Evolutionary conservation across 2,329 filamentous ascomycete genomes (phyloP).

Genomic region (Verticillium dahliae): DNA sequence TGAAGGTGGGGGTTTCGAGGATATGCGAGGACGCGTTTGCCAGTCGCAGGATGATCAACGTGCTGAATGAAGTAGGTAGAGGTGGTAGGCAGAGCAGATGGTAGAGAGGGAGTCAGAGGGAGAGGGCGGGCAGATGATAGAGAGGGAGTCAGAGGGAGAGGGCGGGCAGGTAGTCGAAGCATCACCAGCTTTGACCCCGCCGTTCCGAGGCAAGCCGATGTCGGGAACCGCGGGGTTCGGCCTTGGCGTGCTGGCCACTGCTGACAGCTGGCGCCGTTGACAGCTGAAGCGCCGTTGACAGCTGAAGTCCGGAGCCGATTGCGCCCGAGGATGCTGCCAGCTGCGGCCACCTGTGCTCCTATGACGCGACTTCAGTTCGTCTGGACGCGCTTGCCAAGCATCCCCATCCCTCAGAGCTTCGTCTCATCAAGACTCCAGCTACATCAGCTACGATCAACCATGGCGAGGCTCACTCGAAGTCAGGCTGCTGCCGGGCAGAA

Average conservation of each 20-base stretch:
- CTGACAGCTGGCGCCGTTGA: no score
- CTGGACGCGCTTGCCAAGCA: not conserved
- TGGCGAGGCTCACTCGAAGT: not conserved
- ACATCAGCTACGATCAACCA: not conserved
- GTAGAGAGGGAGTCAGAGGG: not conserved
- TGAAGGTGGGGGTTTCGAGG: no score
- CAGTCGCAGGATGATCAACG: no score
- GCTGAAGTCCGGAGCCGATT: not conserved
- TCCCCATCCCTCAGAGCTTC: not conserved
- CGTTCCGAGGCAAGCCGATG: constrained; percentile 1
- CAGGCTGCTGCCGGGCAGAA: not conserved
- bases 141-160: not conserved
- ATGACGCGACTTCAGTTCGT: not conserved
- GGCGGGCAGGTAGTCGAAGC: not conserved
- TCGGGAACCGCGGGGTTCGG: not conserved
- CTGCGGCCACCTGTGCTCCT: not conserved
- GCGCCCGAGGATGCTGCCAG: not conserved
- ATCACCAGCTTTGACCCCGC: not conserved
- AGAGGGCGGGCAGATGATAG: not conserved
- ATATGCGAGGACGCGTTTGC: no score
- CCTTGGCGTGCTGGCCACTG: no score
- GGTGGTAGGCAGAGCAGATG: no score
- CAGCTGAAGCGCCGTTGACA: not conserved
- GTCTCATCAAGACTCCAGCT: not conserved
- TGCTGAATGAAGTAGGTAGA: no score